Percentiles rank a stretch among this genome's conserved stretches.
These are phyloP conservation scores for Caulochytrium protostelioides DNA, from an alignment of 371 early-diverging fungal species.

Conservation along the genomic window DNA sequence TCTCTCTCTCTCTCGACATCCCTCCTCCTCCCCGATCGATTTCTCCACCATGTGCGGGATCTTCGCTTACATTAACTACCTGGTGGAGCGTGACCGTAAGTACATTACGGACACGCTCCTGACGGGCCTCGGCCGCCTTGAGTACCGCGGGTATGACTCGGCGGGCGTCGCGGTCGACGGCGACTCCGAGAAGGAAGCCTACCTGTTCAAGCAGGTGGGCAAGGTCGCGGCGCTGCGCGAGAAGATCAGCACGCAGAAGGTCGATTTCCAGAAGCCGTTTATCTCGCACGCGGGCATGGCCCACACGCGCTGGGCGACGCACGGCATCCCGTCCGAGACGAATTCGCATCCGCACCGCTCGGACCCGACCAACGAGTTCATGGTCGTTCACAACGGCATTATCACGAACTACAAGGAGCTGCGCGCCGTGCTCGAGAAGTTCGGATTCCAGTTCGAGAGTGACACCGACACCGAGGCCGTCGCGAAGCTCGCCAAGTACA, in stretches of 20 bases:
- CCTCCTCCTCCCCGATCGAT: too few relatives aligned
- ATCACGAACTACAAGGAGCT: conserved; percentile 48
- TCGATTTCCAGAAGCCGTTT: conserved; percentile 17
- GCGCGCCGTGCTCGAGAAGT: conserved; percentile 27
- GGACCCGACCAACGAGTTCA: conserved; percentile 35
- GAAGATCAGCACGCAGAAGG: conserved; percentile 12
- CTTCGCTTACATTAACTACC: conserved; percentile 53
- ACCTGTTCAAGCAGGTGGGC: conserved; percentile 34
- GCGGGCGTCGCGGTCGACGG: conserved; percentile 34
- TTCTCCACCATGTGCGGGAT: conserved; percentile 85
- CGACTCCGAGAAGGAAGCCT: conserved; percentile 15
- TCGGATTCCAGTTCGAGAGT: conserved; percentile 33
- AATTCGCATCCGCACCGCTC: conserved; percentile 49
- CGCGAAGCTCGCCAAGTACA: conserved; percentile 39
- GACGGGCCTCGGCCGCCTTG: conserved; percentile 37
- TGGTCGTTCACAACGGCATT: conserved; percentile 55
- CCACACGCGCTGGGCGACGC: conserved; percentile 59
- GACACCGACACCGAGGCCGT: conserved; percentile 53
- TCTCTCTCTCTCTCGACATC: too few relatives aligned
- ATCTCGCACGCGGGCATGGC: conserved; percentile 32
- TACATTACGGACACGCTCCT: conserved; percentile 33
- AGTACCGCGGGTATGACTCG: conserved; percentile 45
- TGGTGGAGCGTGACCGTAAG: conserved; percentile 30
- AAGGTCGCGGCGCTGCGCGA: conserved; percentile 31
- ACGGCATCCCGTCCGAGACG: conserved; percentile 37